A percentile compares a stretch with the other conserved stretches of the same genome.
These are phyloP conservation scores for Trypethelium eluteriae DNA, from an alignment of 495 filamentous ascomycete genomes.

Conservation along the genomic window DNA sequence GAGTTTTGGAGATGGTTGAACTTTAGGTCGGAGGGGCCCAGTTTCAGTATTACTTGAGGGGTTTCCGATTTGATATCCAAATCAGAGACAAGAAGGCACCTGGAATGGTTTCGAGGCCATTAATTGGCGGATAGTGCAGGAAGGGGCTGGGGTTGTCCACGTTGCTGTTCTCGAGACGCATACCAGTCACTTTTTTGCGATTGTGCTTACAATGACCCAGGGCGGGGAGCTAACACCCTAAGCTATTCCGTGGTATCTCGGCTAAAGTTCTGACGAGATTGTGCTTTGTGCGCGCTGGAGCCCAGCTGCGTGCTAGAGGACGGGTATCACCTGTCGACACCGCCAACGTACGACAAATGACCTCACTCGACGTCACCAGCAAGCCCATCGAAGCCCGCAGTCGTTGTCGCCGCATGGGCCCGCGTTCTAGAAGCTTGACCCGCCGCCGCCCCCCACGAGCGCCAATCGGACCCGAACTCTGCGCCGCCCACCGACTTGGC, in stretches of 20 bases:
- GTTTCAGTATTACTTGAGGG: neutral
- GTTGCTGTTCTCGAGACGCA: conserved; percentile 6
- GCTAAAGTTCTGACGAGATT: conserved; percentile 1
- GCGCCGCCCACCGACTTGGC: too few relatives aligned
- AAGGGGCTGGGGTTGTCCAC: conserved; percentile 6
- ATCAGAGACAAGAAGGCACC: conserved; percentile 1
- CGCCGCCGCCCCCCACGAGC: neutral
- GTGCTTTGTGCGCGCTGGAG: neutral
- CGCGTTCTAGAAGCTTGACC: conserved; percentile 1
- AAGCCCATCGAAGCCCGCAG: neutral
- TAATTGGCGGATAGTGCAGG: neutral
- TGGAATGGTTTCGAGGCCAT: neutral
- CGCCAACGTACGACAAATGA: neutral
- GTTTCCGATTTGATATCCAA: conserved; percentile 11
- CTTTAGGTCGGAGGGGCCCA: neutral
- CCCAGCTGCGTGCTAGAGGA: neutral
- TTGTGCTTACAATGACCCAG: neutral
- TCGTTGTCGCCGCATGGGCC: neutral
- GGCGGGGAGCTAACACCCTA: too few relatives aligned
- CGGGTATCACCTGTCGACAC: neutral
- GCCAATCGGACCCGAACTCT: neutral
- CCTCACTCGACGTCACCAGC: conserved; percentile 12
- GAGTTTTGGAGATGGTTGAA: neutral
- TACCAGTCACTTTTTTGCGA: neutral
- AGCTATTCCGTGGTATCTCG: neutral